Conservation (phyloP, 257 asterid species). For the Primulina huaijiensis region DNA sequence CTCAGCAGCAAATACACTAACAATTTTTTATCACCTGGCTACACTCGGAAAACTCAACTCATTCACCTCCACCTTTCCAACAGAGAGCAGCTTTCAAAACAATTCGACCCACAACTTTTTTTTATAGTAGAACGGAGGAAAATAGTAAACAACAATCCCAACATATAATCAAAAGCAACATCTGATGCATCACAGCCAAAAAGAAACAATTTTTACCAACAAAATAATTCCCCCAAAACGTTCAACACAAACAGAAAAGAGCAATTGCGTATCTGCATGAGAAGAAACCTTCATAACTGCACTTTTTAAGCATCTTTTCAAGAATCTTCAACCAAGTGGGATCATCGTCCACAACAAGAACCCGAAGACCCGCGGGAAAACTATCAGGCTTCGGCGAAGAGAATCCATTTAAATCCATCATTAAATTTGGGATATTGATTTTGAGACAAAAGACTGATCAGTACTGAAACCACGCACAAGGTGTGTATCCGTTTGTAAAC, state of each 20-base stretch:
- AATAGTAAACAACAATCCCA: not conserved
- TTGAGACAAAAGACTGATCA: constrained; percentile 33
- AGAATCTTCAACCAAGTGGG: constrained; percentile 97
- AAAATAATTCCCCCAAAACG: not conserved
- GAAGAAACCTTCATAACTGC: constrained; percentile 74
- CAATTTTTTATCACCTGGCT: too few relatives aligned
- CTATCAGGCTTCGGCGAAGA: constrained; percentile 58
- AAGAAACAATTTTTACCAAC: constrained; percentile 14
- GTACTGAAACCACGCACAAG: constrained; percentile 26
- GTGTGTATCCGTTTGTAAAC: constrained; percentile 6
- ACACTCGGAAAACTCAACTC: too few relatives aligned
- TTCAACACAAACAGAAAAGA: not conserved
- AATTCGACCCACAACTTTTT: not conserved
- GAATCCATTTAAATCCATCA: constrained; percentile 65
- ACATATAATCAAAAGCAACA: not conserved
- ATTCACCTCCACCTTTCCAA: not conserved
- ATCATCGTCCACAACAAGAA: constrained; percentile 95
- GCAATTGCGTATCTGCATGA: constrained; percentile 22
- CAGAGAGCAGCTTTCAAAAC: not conserved
- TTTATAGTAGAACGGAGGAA: not conserved
- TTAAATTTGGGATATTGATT: constrained; percentile 17
- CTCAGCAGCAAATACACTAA: too few relatives aligned
- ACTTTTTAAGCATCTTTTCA: constrained; percentile 94
- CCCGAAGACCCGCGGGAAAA: constrained; percentile 91
- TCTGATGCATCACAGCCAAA: constrained; percentile 17